Conservation (phyloP, 495 filamentous ascomycete species). For the Hypoxylon lenormandii region DNA sequence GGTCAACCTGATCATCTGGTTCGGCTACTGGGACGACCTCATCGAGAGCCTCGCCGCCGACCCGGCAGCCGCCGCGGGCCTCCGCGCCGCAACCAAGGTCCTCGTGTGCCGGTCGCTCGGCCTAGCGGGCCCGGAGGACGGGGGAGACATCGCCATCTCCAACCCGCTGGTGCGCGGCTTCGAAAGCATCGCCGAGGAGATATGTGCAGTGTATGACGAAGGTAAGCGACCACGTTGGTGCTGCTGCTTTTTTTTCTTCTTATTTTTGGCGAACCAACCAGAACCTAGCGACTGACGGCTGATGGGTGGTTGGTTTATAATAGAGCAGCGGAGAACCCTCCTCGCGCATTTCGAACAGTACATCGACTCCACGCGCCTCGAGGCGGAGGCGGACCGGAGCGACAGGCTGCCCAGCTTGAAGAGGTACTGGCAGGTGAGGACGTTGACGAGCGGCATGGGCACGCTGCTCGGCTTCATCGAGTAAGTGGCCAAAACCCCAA, state of each 20-base stretch:
- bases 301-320: neutral
- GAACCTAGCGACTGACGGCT: neutral
- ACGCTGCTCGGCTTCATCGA: slow-evolving; percentile 40
- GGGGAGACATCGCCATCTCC: neutral
- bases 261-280: too few relatives aligned
- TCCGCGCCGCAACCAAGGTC: slow-evolving; percentile 38
- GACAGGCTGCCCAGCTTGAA: slow-evolving; percentile 40
- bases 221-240: too few relatives aligned
- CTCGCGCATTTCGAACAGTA: slow-evolving; percentile 37
- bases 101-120: slow-evolving; percentile 38
- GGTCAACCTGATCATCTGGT: slow-evolving; percentile 44
- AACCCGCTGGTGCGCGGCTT: slow-evolving; percentile 38
- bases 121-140: slow-evolving; percentile 1
- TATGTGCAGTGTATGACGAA: slow-evolving; percentile 27
- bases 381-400: slow-evolving; percentile 43
- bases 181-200: slow-evolving; percentile 26
- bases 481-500: too few relatives aligned
- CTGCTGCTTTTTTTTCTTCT: too few relatives aligned
- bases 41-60: slow-evolving; percentile 36
- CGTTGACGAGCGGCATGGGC: slow-evolving; percentile 48
- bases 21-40: slow-evolving; percentile 45
- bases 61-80: slow-evolving; percentile 26
- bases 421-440: slow-evolving; percentile 48
- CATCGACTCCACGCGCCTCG: slow-evolving; percentile 42
- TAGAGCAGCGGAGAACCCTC: slow-evolving; percentile 39